phyloP scores from a whole-genome alignment of 2,329 filamentous ascomycete genomes.

The Septoria petroselini region DNA sequence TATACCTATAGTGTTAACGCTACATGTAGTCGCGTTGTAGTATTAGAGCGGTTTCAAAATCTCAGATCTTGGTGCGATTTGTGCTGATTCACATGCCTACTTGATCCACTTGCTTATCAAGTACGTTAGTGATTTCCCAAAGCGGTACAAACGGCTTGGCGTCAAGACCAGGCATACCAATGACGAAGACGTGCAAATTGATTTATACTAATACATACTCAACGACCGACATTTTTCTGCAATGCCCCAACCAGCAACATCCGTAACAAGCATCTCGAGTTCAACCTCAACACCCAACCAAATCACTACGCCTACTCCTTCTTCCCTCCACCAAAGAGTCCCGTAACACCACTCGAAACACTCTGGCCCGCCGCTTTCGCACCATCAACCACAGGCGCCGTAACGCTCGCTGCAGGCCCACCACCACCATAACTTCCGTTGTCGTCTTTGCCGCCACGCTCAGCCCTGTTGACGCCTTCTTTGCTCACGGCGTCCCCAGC shows the following conservation, averaged over 20 bases:
- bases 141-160: too few relatives aligned
- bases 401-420: constrained; percentile 38
- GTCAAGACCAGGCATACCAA: too few relatives aligned
- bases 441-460: constrained; percentile 63
- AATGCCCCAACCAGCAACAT: too few relatives aligned
- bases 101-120: too few relatives aligned
- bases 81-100: not conserved
- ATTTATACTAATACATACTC: too few relatives aligned
- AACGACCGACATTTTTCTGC: too few relatives aligned
- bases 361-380: constrained; percentile 32
- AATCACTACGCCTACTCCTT: constrained; percentile 28
- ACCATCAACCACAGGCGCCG: constrained; percentile 32
- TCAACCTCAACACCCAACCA: not conserved
- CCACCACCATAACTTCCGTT: constrained; percentile 50
- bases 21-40: too few relatives aligned
- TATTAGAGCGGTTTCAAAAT: too few relatives aligned
- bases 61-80: too few relatives aligned
- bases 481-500: constrained; percentile 61
- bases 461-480: constrained; percentile 64
- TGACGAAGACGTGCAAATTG: too few relatives aligned
- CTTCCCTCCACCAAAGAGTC: constrained; percentile 36
- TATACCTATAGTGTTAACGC: too few relatives aligned
- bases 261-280: not conserved
- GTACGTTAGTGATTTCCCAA: not conserved
- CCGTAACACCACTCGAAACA: constrained; percentile 31